Evolutionary conservation across 108 stramenopile genomes (phyloP), one percentile per base, ranked within the genome.

Genomic region (Nannochloropsis salina): DNA sequence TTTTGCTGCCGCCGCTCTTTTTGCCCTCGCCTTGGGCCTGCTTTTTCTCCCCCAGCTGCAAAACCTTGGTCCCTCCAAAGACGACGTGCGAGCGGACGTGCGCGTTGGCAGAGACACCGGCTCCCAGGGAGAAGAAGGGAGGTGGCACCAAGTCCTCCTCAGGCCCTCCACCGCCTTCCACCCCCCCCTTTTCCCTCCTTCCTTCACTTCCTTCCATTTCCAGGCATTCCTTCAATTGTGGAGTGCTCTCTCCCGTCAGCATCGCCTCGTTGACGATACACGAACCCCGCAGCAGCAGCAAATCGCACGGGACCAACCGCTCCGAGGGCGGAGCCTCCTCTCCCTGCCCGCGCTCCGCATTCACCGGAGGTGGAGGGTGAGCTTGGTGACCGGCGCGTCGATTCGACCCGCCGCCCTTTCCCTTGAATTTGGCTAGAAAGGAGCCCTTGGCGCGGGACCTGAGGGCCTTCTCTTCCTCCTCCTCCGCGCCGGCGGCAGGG

Each of bases 251-350:
- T 80, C 98, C 98, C 12, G 98, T 99, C 47, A 99, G 87, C 92
- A 97, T 94, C 42, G 98, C 96, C 92, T 99, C 98, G 90, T 98
- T 97, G 15, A 97, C 95, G 18, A 99, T 96, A 22, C 93, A 94
- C 42, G 90, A 89, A 42, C 98, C 98, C 20, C 91, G 84, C 81
- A 99, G 82, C 22, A 99, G 86, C 41, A 99, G 86, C 47, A 96
- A 84, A 90, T 99, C 98, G 44, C 94, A 94, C 40, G 97, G 97
- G 9, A 97, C 91, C 42, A 92, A 83, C 15, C 61, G 61, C 6
- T 74, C 61, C 61, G 61, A 74, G 31, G 80, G 88, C 43, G 90
- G 86, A 51, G 88, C 88, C 84, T 92, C 88, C 22, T 44, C 61
- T 21, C 11, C 83, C 83, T 84, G 42, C 15, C 12, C 42, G 42